These are phyloP conservation scores for Alternaria metachromatica DNA, from an alignment of 2,329 filamentous ascomycete genomes.

Conservation along the genomic window DNA sequence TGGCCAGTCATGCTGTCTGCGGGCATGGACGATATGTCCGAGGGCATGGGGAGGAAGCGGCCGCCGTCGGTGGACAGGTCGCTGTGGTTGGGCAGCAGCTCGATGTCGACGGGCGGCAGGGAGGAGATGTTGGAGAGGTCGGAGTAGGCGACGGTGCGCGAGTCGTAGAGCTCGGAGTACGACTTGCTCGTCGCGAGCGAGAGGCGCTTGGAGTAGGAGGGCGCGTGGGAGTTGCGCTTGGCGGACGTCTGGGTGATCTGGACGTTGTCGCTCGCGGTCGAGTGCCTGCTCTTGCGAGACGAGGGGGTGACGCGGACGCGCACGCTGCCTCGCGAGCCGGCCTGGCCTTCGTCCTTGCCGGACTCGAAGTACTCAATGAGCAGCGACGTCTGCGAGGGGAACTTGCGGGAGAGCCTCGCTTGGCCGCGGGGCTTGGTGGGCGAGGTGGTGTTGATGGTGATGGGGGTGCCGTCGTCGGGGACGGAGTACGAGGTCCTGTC, in stretches of 20 bases:
- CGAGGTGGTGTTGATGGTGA: constrained; percentile 82
- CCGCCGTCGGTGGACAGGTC: constrained; percentile 67
- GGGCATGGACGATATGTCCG: constrained; percentile 86
- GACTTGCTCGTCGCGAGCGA: constrained; percentile 61
- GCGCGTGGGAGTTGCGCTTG: constrained; percentile 70
- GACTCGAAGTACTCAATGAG: constrained; percentile 96
- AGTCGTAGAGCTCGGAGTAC: constrained; percentile 43
- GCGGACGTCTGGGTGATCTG: constrained; percentile 77
- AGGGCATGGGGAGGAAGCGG: constrained; percentile 71
- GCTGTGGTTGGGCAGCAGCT: constrained; percentile 76
- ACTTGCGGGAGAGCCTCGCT: constrained; percentile 53
- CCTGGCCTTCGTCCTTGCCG: constrained; percentile 67
- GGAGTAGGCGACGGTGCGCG: constrained; percentile 62
- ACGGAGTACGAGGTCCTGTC: constrained; percentile 77
- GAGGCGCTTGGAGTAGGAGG: constrained; percentile 72
- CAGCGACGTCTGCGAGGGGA: constrained; percentile 81
- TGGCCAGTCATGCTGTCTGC: constrained; percentile 73
- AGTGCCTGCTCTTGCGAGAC: constrained; percentile 57
- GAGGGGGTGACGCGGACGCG: constrained; percentile 78
- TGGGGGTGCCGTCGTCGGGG: constrained; percentile 85
- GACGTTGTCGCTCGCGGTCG: constrained; percentile 73
- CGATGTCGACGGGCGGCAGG: constrained; percentile 81
- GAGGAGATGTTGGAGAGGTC: constrained; percentile 79
- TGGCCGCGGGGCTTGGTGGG: constrained; percentile 70
- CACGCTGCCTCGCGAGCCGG: constrained; percentile 80